Conservation (phyloP, 2,329 filamentous ascomycete genomes). For the Fusarium duplospermum region DNA sequence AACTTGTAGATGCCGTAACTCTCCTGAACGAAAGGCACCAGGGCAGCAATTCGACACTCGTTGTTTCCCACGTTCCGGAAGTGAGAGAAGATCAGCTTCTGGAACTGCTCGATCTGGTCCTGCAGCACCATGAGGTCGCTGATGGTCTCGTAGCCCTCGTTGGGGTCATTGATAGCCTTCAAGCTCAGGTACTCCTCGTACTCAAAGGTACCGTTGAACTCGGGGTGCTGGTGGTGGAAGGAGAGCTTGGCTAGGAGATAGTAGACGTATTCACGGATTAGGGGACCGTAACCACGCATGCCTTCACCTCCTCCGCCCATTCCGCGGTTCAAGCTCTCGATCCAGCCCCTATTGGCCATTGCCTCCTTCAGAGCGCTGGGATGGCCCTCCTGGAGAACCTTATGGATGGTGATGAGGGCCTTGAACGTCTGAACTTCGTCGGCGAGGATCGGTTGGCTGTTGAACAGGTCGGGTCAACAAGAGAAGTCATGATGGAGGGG, state of each 20-base stretch:
- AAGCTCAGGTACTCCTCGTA: conserved; percentile 99
- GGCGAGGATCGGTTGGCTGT: conserved; percentile 93
- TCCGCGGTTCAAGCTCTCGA: conserved; percentile 90
- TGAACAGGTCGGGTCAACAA: conserved; percentile 9
- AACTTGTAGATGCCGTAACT: conserved; percentile 99
- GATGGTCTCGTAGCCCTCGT: conserved; percentile 97
- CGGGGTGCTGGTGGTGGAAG: conserved; percentile 97
- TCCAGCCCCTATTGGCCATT: conserved; percentile 88
- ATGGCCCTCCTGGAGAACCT: conserved; percentile 96
- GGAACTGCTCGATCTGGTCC: conserved; percentile 98
- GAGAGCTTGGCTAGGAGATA: conserved; percentile 93
- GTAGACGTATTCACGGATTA: conserved; percentile 97
- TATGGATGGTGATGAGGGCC: conserved; percentile 95
- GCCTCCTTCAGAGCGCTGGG: conserved; percentile 88
- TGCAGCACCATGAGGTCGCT: conserved; percentile 96
- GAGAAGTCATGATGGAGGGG: conserved; percentile 10
- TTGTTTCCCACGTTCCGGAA: conserved; percentile 93
- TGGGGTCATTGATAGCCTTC: conserved; percentile 98
- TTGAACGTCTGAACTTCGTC: conserved; percentile 99
- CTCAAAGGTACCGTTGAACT: conserved; percentile 98
- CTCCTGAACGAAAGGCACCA: conserved; percentile 94
- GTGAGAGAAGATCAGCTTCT: conserved; percentile 98
- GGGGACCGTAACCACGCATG: conserved; percentile 86
- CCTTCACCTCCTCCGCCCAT: conserved; percentile 85
- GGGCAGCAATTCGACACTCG: conserved; percentile 93